Evolutionary conservation across 345 rosid species (phyloP).

Genomic region (Salix udensis): DNA sequence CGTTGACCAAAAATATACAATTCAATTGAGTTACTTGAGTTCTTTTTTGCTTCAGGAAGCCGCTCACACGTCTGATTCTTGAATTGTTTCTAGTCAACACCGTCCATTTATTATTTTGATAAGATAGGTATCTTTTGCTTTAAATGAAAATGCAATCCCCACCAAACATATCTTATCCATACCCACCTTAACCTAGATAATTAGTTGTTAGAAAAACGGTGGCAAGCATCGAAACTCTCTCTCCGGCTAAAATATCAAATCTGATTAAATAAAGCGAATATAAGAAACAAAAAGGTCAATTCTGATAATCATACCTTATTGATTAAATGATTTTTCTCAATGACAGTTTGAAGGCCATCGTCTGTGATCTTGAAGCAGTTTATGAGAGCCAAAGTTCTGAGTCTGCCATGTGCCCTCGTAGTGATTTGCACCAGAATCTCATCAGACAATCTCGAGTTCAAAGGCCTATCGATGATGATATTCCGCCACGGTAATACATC

Average conservation of each 20-base stretch:
- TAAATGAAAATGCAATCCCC: not conserved
- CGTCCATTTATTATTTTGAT: not conserved
- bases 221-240: not conserved
- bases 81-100: not conserved
- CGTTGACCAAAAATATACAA: not conserved
- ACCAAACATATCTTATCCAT: constrained; percentile 4
- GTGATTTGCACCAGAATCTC: constrained; percentile 42
- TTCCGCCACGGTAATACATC: constrained; percentile 59
- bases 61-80: not conserved
- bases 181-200: not conserved
- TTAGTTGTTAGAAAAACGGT: not conserved
- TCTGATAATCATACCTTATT: constrained; percentile 37
- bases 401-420: constrained; percentile 49
- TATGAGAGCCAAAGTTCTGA: constrained; percentile 41
- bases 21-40: not conserved
- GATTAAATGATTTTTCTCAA: constrained; percentile 54
- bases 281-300: not conserved
- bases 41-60: not conserved
- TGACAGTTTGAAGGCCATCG: constrained; percentile 49
- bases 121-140: not conserved
- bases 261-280: not conserved
- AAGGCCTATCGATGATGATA: constrained; percentile 39
- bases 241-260: not conserved
- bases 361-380: constrained; percentile 53
- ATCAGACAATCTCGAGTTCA: constrained; percentile 45